phyloP scores from a whole-genome alignment of 2,329 filamentous ascomycete species.

The Phaeoacremonium minimum region DNA sequence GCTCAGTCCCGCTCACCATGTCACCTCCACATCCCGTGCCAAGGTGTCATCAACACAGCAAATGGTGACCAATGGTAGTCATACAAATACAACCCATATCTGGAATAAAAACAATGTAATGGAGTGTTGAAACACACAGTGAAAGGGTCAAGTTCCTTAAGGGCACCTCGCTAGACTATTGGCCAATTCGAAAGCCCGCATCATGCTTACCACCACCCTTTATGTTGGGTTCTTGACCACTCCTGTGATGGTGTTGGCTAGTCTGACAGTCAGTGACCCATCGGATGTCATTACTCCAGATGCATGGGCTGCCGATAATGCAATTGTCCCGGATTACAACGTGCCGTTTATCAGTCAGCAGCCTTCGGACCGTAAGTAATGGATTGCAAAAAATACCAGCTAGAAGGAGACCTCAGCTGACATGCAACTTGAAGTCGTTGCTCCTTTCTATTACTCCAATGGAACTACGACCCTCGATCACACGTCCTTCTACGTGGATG shows the following conservation, averaged over 20 bases:
- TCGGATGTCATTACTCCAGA: slow-evolving; percentile 10
- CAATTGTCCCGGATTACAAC: slow-evolving; percentile 12
- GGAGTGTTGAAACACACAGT: neutral
- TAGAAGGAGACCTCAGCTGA: neutral
- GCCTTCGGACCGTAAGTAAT: slow-evolving; percentile 5
- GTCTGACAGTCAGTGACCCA: slow-evolving; percentile 8
- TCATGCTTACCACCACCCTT: neutral
- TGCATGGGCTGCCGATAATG: slow-evolving; percentile 14
- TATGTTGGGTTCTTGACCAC: neutral
- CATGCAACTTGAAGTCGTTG: neutral
- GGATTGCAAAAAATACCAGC: neutral
- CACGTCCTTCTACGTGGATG: slow-evolving; percentile 6
- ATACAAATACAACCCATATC: neutral
- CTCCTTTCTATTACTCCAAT: neutral
- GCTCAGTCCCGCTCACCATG: too few relatives aligned
- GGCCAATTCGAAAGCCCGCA: neutral
- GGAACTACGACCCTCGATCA: neutral
- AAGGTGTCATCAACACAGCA: neutral
- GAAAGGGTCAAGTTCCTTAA: neutral
- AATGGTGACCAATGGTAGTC: neutral
- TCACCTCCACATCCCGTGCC: neutral
- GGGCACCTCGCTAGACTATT: neutral
- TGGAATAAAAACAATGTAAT: neutral
- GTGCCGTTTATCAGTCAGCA: slow-evolving; percentile 7
- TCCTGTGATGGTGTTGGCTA: neutral